A percentile compares a stretch with the other conserved stretches of the same genome.
phyloP scores from a whole-genome alignment of 176 grass and related monocot species.

The Carex parvula region DNA sequence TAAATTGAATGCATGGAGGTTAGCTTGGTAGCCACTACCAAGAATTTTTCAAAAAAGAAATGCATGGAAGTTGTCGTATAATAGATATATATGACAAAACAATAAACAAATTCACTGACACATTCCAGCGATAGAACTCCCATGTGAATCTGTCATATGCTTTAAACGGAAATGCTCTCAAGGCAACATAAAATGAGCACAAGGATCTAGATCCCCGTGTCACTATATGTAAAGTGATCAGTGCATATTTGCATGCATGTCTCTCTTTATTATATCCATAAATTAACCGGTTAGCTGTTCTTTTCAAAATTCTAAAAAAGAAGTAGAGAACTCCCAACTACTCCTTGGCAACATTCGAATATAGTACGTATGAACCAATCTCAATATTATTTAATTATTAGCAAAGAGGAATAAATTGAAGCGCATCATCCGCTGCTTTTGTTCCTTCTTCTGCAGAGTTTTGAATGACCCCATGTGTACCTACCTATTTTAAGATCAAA shows the following conservation, averaged over 20 bases:
- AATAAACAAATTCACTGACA: conserved; percentile 32
- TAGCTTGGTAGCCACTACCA: too few species aligned
- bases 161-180: conserved; percentile 1
- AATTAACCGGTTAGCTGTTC: conserved; percentile 24
- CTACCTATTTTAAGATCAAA: neutral
- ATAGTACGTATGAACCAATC: conserved; percentile 8
- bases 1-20: conserved; percentile 8
- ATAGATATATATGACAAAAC: neutral
- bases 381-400: neutral
- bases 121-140: conserved; percentile 21
- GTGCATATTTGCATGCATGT: conserved; percentile 11
- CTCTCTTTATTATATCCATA: conserved; percentile 12
- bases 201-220: neutral
- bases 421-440: conserved; percentile 28
- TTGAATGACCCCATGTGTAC: conserved; percentile 14
- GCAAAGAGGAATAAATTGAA: conserved; percentile 26
- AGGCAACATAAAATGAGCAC: conserved; percentile 5
- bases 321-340: conserved; percentile 24
- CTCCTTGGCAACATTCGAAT: conserved; percentile 31
- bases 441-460: conserved; percentile 26
- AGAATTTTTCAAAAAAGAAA: too few species aligned
- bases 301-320: conserved; percentile 29
- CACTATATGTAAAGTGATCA: neutral
- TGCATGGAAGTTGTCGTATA: neutral
- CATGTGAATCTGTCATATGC: conserved; percentile 20